These are phyloP conservation scores for Aspergillus hiratsukae DNA, from an alignment of 2,329 filamentous ascomycete species.

Conservation along the genomic window DNA sequence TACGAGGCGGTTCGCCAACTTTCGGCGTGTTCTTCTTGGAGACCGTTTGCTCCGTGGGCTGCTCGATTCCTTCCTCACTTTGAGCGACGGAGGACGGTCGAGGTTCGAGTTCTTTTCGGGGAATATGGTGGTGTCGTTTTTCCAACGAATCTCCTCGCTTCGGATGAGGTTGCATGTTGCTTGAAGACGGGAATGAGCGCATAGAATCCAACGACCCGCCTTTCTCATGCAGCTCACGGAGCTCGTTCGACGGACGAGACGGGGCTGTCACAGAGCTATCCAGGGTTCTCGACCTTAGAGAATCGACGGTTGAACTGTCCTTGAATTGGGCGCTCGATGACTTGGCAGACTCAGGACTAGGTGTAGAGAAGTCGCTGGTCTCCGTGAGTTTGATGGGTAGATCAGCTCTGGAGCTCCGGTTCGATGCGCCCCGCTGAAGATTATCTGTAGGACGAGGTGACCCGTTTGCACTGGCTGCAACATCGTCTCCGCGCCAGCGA, in stretches of 20 bases:
- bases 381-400: conserved; percentile 36
- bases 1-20: conserved; percentile 41
- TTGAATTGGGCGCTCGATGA: conserved; percentile 32
- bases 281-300: conserved; percentile 27
- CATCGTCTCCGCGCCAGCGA: conserved; percentile 27
- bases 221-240: conserved; percentile 52
- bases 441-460: conserved; percentile 8
- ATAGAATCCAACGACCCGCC: conserved; percentile 37
- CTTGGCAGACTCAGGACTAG: conserved; percentile 25
- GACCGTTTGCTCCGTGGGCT: conserved; percentile 30
- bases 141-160: conserved; percentile 59
- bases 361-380: conserved; percentile 38
- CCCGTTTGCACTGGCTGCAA: conserved; percentile 22
- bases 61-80: conserved; percentile 29
- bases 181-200: conserved; percentile 29
- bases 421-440: conserved; percentile 60
- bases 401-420: conserved; percentile 44
- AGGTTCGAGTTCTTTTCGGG: conserved; percentile 60
- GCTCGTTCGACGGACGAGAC: conserved; percentile 57
- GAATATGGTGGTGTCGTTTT: conserved; percentile 49
- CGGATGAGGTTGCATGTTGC: conserved; percentile 39
- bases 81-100: conserved; percentile 29
- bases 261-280: conserved; percentile 27
- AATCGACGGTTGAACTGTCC: conserved; percentile 12
- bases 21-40: conserved; percentile 40